Evolutionary conservation across 2,329 filamentous ascomycete species (phyloP).

Genomic region (Ambrosiella cleistominuta): DNA sequence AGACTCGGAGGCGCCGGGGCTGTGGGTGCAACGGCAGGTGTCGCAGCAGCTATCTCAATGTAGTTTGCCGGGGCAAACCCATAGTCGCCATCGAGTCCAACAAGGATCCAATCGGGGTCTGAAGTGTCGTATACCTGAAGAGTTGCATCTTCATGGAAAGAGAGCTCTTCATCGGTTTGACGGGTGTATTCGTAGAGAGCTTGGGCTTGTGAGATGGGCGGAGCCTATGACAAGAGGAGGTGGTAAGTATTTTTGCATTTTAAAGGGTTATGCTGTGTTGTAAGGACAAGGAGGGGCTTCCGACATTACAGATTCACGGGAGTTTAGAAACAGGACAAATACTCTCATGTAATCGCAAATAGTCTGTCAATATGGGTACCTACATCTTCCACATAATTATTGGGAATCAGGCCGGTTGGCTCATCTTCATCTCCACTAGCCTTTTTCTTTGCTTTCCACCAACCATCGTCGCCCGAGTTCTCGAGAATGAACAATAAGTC

Average conservation of each 20-base stretch:
- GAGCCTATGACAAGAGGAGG: constrained; percentile 26
- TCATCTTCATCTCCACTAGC: constrained; percentile 71
- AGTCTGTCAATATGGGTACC: constrained; percentile 3
- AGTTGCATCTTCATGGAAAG: constrained; percentile 74
- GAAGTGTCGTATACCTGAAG: constrained; percentile 76
- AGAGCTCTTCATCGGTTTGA: constrained; percentile 95
- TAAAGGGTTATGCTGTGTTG: neutral
- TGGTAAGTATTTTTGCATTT: neutral
- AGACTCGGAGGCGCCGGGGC: constrained; percentile 27
- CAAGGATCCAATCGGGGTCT: constrained; percentile 92
- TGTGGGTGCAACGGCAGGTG: constrained; percentile 28
- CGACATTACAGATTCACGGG: too few relatives aligned
- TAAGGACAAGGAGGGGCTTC: neutral
- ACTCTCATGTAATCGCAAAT: neutral
- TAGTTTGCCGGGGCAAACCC: constrained; percentile 95
- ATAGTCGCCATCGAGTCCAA: constrained; percentile 67
- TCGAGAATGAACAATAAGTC: constrained; percentile 80
- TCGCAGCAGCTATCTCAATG: constrained; percentile 46
- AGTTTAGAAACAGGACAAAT: neutral
- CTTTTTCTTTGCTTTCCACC: constrained; percentile 95
- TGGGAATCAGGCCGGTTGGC: constrained; percentile 75
- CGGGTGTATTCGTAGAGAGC: constrained; percentile 97
- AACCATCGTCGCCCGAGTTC: constrained; percentile 60
- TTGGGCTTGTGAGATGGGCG: constrained; percentile 46
- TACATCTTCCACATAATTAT: constrained; percentile 91